phyloP scores from a whole-genome alignment of 495 filamentous ascomycete genomes.

The Daldinia bambusicola region DNA sequence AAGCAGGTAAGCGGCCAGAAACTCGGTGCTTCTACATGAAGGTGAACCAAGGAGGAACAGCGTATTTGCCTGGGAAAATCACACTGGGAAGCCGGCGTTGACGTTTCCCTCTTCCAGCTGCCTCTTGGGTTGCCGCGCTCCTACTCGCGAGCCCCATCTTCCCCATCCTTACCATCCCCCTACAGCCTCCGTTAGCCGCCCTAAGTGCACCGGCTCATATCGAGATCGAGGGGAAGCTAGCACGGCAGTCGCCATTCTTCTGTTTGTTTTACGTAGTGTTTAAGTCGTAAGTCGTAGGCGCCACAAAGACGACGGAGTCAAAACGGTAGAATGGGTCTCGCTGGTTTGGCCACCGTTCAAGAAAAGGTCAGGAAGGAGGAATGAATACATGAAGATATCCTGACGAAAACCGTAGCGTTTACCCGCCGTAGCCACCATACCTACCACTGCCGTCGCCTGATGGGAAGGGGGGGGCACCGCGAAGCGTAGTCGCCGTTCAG shows the following conservation, averaged over 20 bases:
- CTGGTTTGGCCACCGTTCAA: constrained; percentile 39
- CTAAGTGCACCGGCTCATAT: constrained; percentile 48
- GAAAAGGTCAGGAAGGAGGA: constrained; percentile 16
- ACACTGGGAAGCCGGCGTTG: constrained; percentile 30
- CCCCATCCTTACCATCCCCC: constrained; percentile 38
- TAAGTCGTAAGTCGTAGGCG: constrained; percentile 12
- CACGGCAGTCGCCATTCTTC: constrained; percentile 45
- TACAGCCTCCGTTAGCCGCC: constrained; percentile 47
- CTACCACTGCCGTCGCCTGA: constrained; percentile 23
- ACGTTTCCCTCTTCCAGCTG: constrained; percentile 35
- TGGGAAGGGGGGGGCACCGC: constrained; percentile 25
- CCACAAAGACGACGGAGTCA: constrained; percentile 40
- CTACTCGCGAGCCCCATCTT: constrained; percentile 44
- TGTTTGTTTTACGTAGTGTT: constrained; percentile 37
- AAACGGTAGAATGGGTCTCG: constrained; percentile 45
- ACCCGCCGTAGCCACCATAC: constrained; percentile 37
- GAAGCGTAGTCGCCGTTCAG: constrained; percentile 28
- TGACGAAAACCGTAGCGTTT: constrained; percentile 29
- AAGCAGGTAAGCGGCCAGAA: constrained; percentile 45
- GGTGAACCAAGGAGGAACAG: constrained; percentile 26
- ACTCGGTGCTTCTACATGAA: constrained; percentile 44
- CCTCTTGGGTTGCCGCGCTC: constrained; percentile 43
- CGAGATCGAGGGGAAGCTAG: constrained; percentile 47
- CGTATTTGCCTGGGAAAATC: constrained; percentile 25
- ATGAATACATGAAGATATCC: constrained; percentile 4